Base-by-base conservation (phyloP, 192 early-diverging fungal species). In the Coemansia biformis region DNA sequence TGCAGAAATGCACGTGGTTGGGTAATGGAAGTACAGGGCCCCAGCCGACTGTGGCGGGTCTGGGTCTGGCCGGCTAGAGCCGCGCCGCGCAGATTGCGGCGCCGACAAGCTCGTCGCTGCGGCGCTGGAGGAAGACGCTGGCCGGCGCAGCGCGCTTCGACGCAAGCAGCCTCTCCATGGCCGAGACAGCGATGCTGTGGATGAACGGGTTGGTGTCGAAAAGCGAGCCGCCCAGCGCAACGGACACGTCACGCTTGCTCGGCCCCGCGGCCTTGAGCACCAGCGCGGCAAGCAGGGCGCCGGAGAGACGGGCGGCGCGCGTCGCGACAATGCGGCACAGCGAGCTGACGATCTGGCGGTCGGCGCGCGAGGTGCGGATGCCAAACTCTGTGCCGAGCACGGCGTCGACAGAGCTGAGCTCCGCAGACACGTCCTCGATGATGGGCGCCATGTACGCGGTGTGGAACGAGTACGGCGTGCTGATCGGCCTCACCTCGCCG, bases 291-390 rank as follows among this genome's bases (percentile, higher is more conserved):
- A 85, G 56, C 7, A 78, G 63, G 2, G 63, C 70, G 16, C 87
- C 86, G 19, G 83, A 61, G 28, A 96, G 67, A 35, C 86, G 79
- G 6, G 92, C 86, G 13, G 92, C 82, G 37, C 93, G 79, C 13
- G 65, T 75, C n/a, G 86, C 89, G 17, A 98, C 82, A n/a, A 91
- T 63, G 50, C 87, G 78, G 53, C 88, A 90, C 5, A 94, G 52
- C 33, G 66, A 62, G 57, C 86, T 85, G 75, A 92, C 77, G 19
- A 91, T 79, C 49, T 79, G 84, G 32, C 89, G 81, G 54, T 95
- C 94, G 14, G 62, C 58, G 10, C 79, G 50, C 0, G 79, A 80
- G 3, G 86, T 83, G 18, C 40, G 17, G 1, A 91, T 71, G 5
- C 67, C 70, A 54, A 88, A 80, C 43, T 81, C 78, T 33, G 82